Conservation (phyloP, 371 early-diverging fungal genomes). For the Mucor piriformis region DNA sequence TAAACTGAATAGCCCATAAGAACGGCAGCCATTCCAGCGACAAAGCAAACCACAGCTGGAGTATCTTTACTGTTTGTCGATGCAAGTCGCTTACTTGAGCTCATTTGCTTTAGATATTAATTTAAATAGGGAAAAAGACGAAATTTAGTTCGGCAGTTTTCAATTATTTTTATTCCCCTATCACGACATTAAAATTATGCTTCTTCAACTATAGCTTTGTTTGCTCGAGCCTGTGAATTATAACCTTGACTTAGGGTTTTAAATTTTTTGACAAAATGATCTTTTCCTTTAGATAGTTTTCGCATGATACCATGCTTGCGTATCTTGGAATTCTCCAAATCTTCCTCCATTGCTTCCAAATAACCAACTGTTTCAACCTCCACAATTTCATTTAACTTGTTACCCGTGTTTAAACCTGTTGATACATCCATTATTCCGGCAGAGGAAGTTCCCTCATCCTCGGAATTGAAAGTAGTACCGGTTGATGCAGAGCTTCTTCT, state of each 20-base stretch:
- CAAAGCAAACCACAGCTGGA: constrained; percentile 40
- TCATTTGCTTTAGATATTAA: background rate
- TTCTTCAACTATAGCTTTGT: constrained; percentile 17
- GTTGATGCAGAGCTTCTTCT: background rate
- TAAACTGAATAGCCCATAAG: constrained; percentile 65
- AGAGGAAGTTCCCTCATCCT: background rate
- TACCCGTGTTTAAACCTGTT: background rate
- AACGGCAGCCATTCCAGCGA: constrained; percentile 52
- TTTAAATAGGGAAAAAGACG: background rate
- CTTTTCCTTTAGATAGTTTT: constrained; percentile 15
- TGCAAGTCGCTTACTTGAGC: background rate
- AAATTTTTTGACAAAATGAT: constrained; percentile 12
- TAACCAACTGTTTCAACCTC: background rate
- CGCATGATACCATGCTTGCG: constrained; percentile 12
- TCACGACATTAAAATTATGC: background rate
- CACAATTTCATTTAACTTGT: background rate
- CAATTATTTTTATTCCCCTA: background rate
- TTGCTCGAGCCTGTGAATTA: constrained; percentile 22
- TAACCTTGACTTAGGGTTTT: constrained; percentile 15
- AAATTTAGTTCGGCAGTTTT: too few relatives aligned
- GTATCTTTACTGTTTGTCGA: constrained; percentile 3
- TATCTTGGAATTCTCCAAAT: constrained; percentile 13
- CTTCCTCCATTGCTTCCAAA: constrained; percentile 3
- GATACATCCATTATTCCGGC: background rate
- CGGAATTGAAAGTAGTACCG: background rate